Base-by-base conservation (phyloP, 768 basidiomycete genomes). In the Gymnopilus dilepis region DNA sequence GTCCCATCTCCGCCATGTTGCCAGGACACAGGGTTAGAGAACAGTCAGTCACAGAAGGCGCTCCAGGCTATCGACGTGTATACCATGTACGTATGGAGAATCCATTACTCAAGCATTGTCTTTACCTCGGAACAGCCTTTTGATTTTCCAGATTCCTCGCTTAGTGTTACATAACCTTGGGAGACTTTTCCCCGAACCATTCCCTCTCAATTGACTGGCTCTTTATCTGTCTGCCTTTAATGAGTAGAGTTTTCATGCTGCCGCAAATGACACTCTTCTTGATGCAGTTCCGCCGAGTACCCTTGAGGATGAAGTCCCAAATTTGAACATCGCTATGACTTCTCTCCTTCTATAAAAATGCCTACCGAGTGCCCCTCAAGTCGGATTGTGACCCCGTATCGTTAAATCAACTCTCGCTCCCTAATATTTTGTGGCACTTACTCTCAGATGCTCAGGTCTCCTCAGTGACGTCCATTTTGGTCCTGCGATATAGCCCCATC, bases 231-330 rank as follows among this genome's bases (percentile, higher is more conserved):
- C 59, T 41, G 61, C 59, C 76, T 72, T 65, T 72, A 79, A 77
- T 68, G 67, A 77, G 76, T 68, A 72, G 74, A 72, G 73, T 68
- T 70, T 75, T 72, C 72, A 64, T 69, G 71, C 66, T 61, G 54
- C 40, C 62, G 62, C 28, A 50, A 50, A 50, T 31, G 28, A 31
- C 28, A 19, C 15, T 30, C 13, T 66, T 70, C 60, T 65, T 66
- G 70, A 61, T 71, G 63, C 59, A 69, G 63, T 73, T 73, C 69
- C 69, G 68, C 75, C 76, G 73, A 75, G 64, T 66, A 66, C 70
- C 67, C 50, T 70, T 69, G 70, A 72, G 70, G 71, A 62, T 67
- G 69, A 69, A 66, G 69, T 70, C 66, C 69, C 70, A 73, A 72
- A 71, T 67, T 53, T 63, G 70, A 69, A 63, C 61, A 62, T 70